Base-by-base conservation (phyloP, 176 grass and related monocot genomes). In the Chrysopogon serrulatus region DNA sequence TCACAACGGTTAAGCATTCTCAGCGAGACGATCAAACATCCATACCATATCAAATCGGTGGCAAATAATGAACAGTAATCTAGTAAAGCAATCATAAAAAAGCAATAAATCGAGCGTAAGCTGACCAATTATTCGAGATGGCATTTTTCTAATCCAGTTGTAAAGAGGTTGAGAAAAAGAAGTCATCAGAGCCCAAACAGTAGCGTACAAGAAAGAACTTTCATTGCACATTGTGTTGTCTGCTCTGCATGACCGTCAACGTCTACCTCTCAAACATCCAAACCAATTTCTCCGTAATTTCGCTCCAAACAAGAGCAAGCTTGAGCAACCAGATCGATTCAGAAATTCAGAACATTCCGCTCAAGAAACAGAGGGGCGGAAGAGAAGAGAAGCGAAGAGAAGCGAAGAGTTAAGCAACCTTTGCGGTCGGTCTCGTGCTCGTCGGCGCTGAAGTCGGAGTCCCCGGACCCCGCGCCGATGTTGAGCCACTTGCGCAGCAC, bases 401-500 rank as follows among this genome's bases (percentile, higher is more conserved):
- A 2, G 43, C 3, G 21, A 65, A 8, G 39, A n/a, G 27, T 10
- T 1, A 65, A 67, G 10, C 13, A 21, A 93, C 92, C 95, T 89
- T 94, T 81, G 32, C 36, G 74, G 60, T 92, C 86, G 35, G 61
- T 65, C 43, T 92, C 87, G 34, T 36, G 65, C 70, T 97, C 95
- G 73, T 98, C 95, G 86, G 92, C 92, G 69, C 95, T 98, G 63
- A 92, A 98, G 24, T 98, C 88, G 15, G 90, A 94, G 23, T 94
- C 88, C 23, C 75, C 91, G 12, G 79, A 88, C 35, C 84, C 92
- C 35, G 86, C 77, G 84, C 82, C 92, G 86, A 98, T 76, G 75
- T 98, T 98, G 65, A 98, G 95, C 95, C 95, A 98, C 74, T 98
- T 98, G 75, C 86, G 88, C 51, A 98, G 78, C 21, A 94, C 86